phyloP scores from a whole-genome alignment of 2,329 filamentous ascomycete species.

The Colletotrichum tabaci region DNA sequence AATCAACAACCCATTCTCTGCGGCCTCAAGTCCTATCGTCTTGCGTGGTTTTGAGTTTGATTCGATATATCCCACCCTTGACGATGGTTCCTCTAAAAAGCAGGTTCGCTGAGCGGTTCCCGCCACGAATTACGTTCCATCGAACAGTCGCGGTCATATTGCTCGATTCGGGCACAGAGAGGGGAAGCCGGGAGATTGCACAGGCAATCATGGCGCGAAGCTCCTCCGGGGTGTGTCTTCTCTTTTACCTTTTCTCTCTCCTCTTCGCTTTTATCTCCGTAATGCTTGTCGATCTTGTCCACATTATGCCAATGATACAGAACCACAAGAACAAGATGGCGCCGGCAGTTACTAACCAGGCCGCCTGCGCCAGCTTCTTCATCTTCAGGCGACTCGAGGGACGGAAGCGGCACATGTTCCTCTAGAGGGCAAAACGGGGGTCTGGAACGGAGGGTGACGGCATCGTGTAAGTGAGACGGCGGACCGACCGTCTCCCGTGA shows the following conservation, averaged over 20 bases:
- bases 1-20: background rate
- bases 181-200: conserved; percentile 28
- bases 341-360: conserved; percentile 14
- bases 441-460: background rate
- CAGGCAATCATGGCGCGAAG: conserved; percentile 10
- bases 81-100: conserved; percentile 29
- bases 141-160: conserved; percentile 18
- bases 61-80: conserved; percentile 22
- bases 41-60: background rate
- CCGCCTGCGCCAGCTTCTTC: conserved; percentile 8
- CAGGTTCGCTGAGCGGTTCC: conserved; percentile 22
- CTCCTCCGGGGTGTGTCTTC: background rate
- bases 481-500: background rate
- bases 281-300: background rate
- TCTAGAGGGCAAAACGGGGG: background rate
- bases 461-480: conserved; percentile 20
- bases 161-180: conserved; percentile 24
- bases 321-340: conserved; percentile 18
- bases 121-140: conserved; percentile 26
- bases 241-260: background rate
- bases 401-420: background rate
- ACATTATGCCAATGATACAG: conserved; percentile 19
- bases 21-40: background rate
- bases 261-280: background rate
- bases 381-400: conserved; percentile 17